Evolutionary conservation across 2,329 filamentous ascomycete genomes (phyloP), one percentile per base, ranked within the genome.

Genomic region (Aspergillus neotritici): DNA sequence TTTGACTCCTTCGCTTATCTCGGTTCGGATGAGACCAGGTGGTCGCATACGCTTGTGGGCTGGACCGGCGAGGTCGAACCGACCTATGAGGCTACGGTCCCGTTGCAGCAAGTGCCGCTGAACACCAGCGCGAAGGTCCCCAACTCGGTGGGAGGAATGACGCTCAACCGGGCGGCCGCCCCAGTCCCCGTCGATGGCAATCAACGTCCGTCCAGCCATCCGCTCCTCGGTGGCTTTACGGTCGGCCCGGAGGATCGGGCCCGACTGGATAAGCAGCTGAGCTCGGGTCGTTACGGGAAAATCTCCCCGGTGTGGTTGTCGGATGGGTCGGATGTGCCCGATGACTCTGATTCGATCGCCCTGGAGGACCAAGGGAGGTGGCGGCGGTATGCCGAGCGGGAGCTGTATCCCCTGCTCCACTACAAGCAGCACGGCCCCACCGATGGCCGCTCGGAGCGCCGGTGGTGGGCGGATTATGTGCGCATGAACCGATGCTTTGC

Each of bases 401-500:
- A 95, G 57, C 75, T 97, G 21, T 96, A 94, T 70, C 89, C 87
- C 1, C 77, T 96, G 8, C 89, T 96, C 63, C 91, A 97, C 68
- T 97, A 97, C 75, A 94, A 94, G 70, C 87, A 93, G 61, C 87
- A 94, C 61, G 87, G 90, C 63, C 88, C 91, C 1, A 87, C 83
- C 10, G 87, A 96, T 63, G 89, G 89, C 30, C 82, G 86, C 53
- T 81, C 82, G 13, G 87, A 93, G 62, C 82, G 87, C 41, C 76
- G 85, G 33, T 83, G 89, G 56, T 97, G 91, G 90, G 82, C 85
- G 17, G 89, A 97, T 68, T 97, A 95, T 69, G 86, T 89, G 64
- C 83, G 84, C 41, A 84, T 96, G 80, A 97, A 96, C 70, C 84
- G 88, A 60, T 83, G 88, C 51, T 96, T 96, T 57, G 90, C 91